Evolutionary conservation across 352 stramenopile species (phyloP).

Genomic region (Salisapilia sapeloensis): DNA sequence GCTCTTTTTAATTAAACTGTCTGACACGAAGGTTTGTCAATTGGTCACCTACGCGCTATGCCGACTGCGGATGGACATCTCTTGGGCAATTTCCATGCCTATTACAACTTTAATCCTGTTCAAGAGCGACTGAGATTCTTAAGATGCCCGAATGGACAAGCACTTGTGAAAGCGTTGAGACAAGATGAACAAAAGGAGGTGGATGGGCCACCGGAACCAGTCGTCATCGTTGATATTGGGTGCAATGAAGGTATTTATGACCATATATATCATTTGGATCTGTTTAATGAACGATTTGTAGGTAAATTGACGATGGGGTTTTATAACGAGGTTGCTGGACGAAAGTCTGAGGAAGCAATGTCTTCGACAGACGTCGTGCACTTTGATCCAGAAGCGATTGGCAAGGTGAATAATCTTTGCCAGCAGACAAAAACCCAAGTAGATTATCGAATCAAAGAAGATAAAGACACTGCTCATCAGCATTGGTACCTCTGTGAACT

Average conservation of each 20-base stretch:
- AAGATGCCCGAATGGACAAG: slow-evolving; percentile 14
- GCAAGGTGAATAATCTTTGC: slow-evolving; percentile 41
- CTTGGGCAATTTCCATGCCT: slow-evolving; percentile 73
- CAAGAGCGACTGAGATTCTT: slow-evolving; percentile 64
- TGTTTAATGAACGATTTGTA: slow-evolving; percentile 1
- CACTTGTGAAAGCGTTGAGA: slow-evolving; percentile 25
- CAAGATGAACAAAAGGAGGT: slow-evolving; percentile 2
- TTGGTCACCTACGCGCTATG: background rate
- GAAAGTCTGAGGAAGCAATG: background rate
- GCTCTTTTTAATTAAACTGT: too few relatives aligned
- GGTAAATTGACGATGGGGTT: slow-evolving; percentile 53
- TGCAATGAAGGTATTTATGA: slow-evolving; percentile 53
- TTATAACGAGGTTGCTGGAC: slow-evolving; percentile 35
- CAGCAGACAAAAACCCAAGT: slow-evolving; percentile 50
- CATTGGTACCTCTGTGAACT: slow-evolving; percentile 45
- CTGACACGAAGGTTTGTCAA: too few relatives aligned
- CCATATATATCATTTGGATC: background rate
- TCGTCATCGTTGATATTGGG: slow-evolving; percentile 51
- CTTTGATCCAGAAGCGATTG: slow-evolving; percentile 42
- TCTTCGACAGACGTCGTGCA: slow-evolving; percentile 14
- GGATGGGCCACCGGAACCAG: slow-evolving; percentile 5
- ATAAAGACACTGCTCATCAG: slow-evolving; percentile 31
- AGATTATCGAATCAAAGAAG: slow-evolving; percentile 35
- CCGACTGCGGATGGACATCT: slow-evolving; percentile 40
- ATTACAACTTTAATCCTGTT: slow-evolving; percentile 74